Base-by-base conservation (phyloP, 495 filamentous ascomycete genomes). In the Talaromyces trachyspermus region DNA sequence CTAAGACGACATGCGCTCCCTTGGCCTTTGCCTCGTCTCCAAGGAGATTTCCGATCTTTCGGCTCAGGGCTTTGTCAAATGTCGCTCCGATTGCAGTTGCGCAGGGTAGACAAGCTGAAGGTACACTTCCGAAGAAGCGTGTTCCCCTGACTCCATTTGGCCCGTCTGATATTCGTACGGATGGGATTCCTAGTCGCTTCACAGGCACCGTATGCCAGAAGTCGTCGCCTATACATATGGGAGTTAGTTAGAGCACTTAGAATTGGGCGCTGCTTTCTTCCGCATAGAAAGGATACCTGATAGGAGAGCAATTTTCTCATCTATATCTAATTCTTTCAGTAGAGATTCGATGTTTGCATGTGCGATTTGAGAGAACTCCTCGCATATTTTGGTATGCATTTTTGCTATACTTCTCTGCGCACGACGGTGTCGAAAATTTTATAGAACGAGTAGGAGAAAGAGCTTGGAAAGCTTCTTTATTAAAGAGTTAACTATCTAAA, bases 141-240 rank as follows among this genome's bases (percentile, higher is more conserved):
- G 80, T 83, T 4, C 84, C 84, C 25, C 83, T 79, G 12, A 84
- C 80, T 20, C 84, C 84, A 58, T 88, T 88, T 17, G 84, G 84
- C 1, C 84, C 84, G 55, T 88, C 84, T 20, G 81, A 83, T 49
- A 81, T 72, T 39, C 83, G 80, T 29, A 88, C 54, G 3, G 80
- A 71, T 10, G 86, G 85, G 43, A 90, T 83, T 26, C 75, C 76
- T 51, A 86, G 78, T 15, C 77, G 71, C 6, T 78, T 77, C 33
- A 91, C 76, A 0, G 82, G 57, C 30, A 75, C 79, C 1, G 85
- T 88, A 40, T 86, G 79, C 85, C 85, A 89, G 62, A 88, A 88
- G 58, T 89, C 85, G 39, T 78, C 78, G 29, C 82, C 85, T 70
- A 36, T 15, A 36, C 19, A 15, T 11, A 4, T 22, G 4, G 14